Evolutionary conservation across 1,284 basidiomycete genomes (phyloP), one percentile per base, ranked within the genome.

Genomic region (Apiotrichum mycotoxinovorans): DNA sequence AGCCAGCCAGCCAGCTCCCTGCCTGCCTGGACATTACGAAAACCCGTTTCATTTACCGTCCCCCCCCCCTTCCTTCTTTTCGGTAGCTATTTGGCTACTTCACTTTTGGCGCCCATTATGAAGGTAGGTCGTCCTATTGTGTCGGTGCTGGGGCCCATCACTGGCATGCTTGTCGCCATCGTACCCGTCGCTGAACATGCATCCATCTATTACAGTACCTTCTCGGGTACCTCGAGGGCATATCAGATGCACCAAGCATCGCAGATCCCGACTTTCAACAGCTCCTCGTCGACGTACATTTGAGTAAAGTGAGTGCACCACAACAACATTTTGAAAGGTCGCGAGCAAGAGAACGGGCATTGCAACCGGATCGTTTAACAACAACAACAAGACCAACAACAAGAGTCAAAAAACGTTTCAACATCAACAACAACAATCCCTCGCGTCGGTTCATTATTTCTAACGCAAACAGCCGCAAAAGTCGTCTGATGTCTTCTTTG

Each of bases 401-500:
- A n/a, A n/a, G n/a, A n/a, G n/a, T n/a, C n/a, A n/a, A n/a, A n/a
- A n/a, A n/a, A n/a, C n/a, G n/a, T n/a, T n/a, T n/a, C n/a, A n/a
- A n/a, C n/a, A n/a, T n/a, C n/a, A n/a, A n/a, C n/a, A n/a, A n/a
- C n/a, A n/a, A n/a, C n/a, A n/a, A n/a, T n/a, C n/a, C n/a, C n/a
- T n/a, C n/a, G n/a, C n/a, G n/a, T n/a, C n/a, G n/a, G n/a, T n/a
- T n/a, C n/a, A n/a, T n/a, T n/a, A n/a, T 35, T 20, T 18, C 30
- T 27, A 38, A 30, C 60, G 51, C 52, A 9, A 20, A 34, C 52
- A 64, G 62, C 55, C 64, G 25, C 85, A 69, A 76, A 91, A 88
- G 73, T 82, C 87, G 15, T 81, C 85, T n/a, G 91, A 95, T 71
- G 85, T 87, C 23, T 97, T 95, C 80, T 90, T 89, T 66, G 92